These are phyloP conservation scores for Niebla homalea DNA, from an alignment of 495 filamentous ascomycete species.

Conservation along the genomic window DNA sequence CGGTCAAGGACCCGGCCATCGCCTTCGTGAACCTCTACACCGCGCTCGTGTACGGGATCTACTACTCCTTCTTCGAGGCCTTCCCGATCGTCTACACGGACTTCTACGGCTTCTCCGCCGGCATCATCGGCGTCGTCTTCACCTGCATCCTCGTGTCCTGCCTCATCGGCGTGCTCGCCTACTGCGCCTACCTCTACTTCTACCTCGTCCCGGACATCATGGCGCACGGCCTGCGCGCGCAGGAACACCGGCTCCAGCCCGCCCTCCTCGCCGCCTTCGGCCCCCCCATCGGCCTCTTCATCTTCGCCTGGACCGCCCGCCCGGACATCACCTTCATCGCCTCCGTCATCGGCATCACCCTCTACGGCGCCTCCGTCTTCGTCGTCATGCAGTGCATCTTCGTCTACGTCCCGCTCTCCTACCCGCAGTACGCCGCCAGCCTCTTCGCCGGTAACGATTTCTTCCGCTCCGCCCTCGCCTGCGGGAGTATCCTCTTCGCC, in stretches of 20 bases:
- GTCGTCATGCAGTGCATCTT: slow-evolving; percentile 43
- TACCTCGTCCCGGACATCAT: slow-evolving; percentile 38
- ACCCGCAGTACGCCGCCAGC: slow-evolving; percentile 41
- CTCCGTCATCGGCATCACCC: slow-evolving; percentile 41
- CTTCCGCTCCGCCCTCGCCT: slow-evolving; percentile 30
- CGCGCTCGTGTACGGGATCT: slow-evolving; percentile 47
- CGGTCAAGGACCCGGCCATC: slow-evolving; percentile 44
- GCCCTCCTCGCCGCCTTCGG: slow-evolving; percentile 40
- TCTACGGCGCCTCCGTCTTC: slow-evolving; percentile 35
- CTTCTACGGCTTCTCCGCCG: slow-evolving; percentile 48
- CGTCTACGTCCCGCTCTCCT: slow-evolving; percentile 37
- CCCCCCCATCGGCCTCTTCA: slow-evolving; percentile 42
- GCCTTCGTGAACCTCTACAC: slow-evolving; percentile 48
- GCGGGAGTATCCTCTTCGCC: slow-evolving; percentile 34
- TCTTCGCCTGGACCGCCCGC: slow-evolving; percentile 47
- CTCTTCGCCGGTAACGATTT: slow-evolving; percentile 41
- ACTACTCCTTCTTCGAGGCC: slow-evolving; percentile 55
- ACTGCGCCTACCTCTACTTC: slow-evolving; percentile 37
- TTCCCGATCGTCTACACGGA: slow-evolving; percentile 59
- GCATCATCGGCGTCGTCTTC: slow-evolving; percentile 52
- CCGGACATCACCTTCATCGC: slow-evolving; percentile 45
- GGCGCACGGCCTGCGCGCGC: slow-evolving; percentile 16
- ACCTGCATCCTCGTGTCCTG: slow-evolving; percentile 45
- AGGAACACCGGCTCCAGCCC: slow-evolving; percentile 40
- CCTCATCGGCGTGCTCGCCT: slow-evolving; percentile 37